Base-by-base conservation (phyloP, 2,329 filamentous ascomycete genomes). In the Aspergillus terreus region DNA sequence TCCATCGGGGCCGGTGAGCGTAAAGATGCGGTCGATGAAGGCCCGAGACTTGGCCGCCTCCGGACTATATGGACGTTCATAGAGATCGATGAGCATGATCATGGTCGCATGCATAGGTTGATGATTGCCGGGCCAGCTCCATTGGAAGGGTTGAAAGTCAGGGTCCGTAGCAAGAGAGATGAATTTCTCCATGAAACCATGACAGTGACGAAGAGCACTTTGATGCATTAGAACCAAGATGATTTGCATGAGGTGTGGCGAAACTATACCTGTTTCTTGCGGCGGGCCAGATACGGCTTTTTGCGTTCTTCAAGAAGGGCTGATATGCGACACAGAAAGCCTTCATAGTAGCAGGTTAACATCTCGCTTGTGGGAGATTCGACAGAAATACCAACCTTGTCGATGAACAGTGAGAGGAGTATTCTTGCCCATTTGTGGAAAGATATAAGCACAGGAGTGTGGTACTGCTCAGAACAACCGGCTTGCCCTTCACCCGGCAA, bases 1-100 rank as follows among this genome's bases (percentile, higher is more conserved):
- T 14, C 71, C 70, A 45, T 75, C 73, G 0, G 74, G 73, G 0
- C 71, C 71, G 7, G 72, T 73, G 3, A 77, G 64, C 2, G 73
- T 71, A 54, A 77, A 74, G 25, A 77, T 72, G 35, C 69, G 69
- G 50, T 78, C 75, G 30, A 78, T 74, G 36, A 76, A 72, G 4
- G 73, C 73, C 32, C 75, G 68, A 1, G 74, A 76, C 44, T 64
- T 70, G 0, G 71, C 59, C 5, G 75, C 75, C 55, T 78, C 74
- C 0, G 73, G 65, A 51, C 73, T 76, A 41, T 69, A 64, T 1
- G 75, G 75, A 23, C 74, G 68, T 50, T 77, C 75, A 52, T 77
- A 77, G 2, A 78, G 63, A 56, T 78, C 75, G 49, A 78, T 75
- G 21, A 78, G 70, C 67, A 77, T 71, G 47, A 78, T 76, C 71